Base-by-base conservation (phyloP, 441 rosid species). In the Populus hybrid region DNA sequence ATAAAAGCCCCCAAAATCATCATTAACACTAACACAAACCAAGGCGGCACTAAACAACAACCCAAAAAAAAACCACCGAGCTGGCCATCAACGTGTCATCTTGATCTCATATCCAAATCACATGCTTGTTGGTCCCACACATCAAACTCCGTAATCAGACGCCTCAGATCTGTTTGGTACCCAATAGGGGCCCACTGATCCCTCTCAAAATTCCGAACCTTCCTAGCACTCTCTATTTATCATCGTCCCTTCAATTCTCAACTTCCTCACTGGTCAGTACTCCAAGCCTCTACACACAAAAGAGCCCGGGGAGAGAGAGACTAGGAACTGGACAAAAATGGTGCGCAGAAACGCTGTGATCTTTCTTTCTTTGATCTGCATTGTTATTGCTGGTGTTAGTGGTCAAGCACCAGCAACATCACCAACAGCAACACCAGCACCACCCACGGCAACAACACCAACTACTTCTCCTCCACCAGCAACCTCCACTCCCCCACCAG, bases 321-420 rank as follows among this genome's bases (percentile, higher is more conserved):
- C 28, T 5, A 16, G 18, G 30, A 19, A 12, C 28, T 40, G 1
- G 2, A 72, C 21, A 24, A 76, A 46, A 64, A 81, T 81, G 88
- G 78, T 6, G 72, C 76, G 10, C 30, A 65, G 34, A 8, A 71
- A 71, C 6, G 53, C 70, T 1, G 57, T 28, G 0, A 50, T 86
- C 70, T 69, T 82, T 3, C 40, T 81, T 64, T 87, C 81, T 30
- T 64, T 88, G 79, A 26, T 83, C 73, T 87, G 86, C 86, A 87
- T 90, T 85, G 86, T 75, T 18, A 30, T 85, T 36, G 87, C 93
- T 57, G 86, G 89, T 7, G 92, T 87, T 36, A 68, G 80, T 1
- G 94, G 84, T 28, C 97, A 91, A 80, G 80, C 94, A 74, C 97
- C 97, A 14, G 34, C 91, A 1, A 61, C 83, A n/a, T 79, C 94